phyloP scores from a whole-genome alignment of 805 yeast genomes.

The Hanseniaspora singularis region DNA sequence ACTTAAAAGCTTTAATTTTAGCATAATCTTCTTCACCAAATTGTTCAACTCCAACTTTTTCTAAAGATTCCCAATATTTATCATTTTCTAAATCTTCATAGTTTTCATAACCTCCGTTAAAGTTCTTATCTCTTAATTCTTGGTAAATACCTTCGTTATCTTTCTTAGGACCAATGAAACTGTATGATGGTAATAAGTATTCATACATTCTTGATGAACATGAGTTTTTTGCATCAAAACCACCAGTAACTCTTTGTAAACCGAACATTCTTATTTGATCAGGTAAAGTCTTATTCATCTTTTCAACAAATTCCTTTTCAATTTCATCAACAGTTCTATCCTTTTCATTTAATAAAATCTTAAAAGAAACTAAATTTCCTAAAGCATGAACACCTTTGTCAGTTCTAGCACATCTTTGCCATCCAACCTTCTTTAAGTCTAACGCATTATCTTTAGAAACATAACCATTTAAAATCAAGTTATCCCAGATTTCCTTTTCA shows the following conservation, averaged over 20 bases:
- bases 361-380: conserved; percentile 77
- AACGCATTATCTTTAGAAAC: conserved; percentile 74
- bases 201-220: conserved; percentile 95
- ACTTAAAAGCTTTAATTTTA: conserved; percentile 22
- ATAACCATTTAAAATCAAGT: conserved; percentile 79
- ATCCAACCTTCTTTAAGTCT: conserved; percentile 77
- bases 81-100: conserved; percentile 49
- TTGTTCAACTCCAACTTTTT: conserved; percentile 30
- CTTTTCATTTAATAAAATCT: conserved; percentile 55
- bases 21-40: conserved; percentile 25
- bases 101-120: conserved; percentile 13
- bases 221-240: conserved; percentile 89
- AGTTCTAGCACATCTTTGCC: conserved; percentile 77
- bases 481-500: conserved; percentile 77
- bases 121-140: conserved; percentile 35
- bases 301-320: conserved; percentile 53
- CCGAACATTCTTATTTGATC: conserved; percentile 90
- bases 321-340: conserved; percentile 25
- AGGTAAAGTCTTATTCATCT: conserved; percentile 67
- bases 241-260: conserved; percentile 71
- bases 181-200: conserved; percentile 82
- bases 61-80: conserved; percentile 56
- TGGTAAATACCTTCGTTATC: conserved; percentile 45
- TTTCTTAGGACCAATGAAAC: conserved; percentile 85
- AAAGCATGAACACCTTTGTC: conserved; percentile 98